Conservation (phyloP, 495 filamentous ascomycete genomes). For the Delitschia confertaspora region DNA sequence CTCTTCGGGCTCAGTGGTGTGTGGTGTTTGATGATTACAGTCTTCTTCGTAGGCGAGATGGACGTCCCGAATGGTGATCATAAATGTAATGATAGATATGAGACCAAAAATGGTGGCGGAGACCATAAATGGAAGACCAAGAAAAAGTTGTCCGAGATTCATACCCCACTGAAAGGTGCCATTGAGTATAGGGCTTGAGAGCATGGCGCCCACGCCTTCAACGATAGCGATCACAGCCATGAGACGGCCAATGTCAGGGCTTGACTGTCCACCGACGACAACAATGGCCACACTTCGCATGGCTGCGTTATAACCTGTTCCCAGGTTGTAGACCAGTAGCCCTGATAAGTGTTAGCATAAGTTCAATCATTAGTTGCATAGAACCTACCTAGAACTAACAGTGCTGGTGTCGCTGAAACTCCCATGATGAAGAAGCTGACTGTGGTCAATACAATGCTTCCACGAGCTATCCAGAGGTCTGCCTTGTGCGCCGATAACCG, state of each 20-base stretch:
- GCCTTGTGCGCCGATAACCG: slow-evolving; percentile 30
- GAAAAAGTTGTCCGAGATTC: slow-evolving; percentile 31
- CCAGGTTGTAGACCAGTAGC: slow-evolving; percentile 34
- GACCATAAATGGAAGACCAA: slow-evolving; percentile 17
- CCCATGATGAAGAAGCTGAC: slow-evolving; percentile 33
- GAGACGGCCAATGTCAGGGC: slow-evolving; percentile 30
- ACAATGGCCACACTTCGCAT: slow-evolving; percentile 36
- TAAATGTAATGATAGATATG: slow-evolving; percentile 9
- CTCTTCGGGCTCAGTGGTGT: too few species aligned
- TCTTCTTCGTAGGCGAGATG: slow-evolving; percentile 2
- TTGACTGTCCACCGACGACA: slow-evolving; percentile 32
- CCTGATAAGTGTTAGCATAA: slow-evolving; percentile 13
- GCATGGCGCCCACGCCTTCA: slow-evolving; percentile 29
- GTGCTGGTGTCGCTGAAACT: slow-evolving; percentile 29
- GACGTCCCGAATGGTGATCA: slow-evolving; percentile 4
- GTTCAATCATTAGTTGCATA: neutral
- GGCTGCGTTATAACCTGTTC: slow-evolving; percentile 31
- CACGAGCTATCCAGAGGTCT: slow-evolving; percentile 35
- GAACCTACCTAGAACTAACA: slow-evolving; percentile 29
- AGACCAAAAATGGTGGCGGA: slow-evolving; percentile 9
- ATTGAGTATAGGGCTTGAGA: slow-evolving; percentile 36
- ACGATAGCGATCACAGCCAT: slow-evolving; percentile 35
- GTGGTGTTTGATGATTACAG: too few species aligned
- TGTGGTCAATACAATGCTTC: slow-evolving; percentile 28
- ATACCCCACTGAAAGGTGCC: slow-evolving; percentile 36